Evolutionary conservation across 2,329 filamentous ascomycete species (phyloP).

Genomic region (Thelonectria rubi): DNA sequence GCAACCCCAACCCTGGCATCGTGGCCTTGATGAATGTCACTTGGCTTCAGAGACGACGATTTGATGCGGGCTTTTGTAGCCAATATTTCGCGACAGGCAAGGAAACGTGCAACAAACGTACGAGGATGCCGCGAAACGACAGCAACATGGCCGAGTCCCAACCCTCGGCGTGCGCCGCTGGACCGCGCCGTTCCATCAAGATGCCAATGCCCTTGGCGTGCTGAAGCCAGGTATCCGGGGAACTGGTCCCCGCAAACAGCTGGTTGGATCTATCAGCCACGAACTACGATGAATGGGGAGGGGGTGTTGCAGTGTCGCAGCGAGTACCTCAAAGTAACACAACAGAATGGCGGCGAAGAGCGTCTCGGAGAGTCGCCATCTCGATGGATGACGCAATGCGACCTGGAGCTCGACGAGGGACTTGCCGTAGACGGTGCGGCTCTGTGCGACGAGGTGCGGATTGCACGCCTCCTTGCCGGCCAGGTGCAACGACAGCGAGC

Average conservation of each 20-base stretch:
- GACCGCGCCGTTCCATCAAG: slow-evolving; percentile 53
- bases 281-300: slow-evolving; percentile 3
- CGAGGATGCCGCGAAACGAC: slow-evolving; percentile 50
- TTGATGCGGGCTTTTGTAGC: not conserved
- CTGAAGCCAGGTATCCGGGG: slow-evolving; percentile 50
- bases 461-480: slow-evolving; percentile 48
- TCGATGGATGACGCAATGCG: slow-evolving; percentile 48
- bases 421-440: slow-evolving; percentile 51
- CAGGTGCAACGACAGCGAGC: slow-evolving; percentile 50
- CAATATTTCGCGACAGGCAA: not conserved
- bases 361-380: slow-evolving; percentile 54
- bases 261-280: slow-evolving; percentile 34
- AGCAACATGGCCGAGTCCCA: slow-evolving; percentile 52
- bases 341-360: slow-evolving; percentile 53
- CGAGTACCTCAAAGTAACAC: slow-evolving; percentile 51
- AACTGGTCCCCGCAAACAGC: slow-evolving; percentile 54
- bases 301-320: not conserved
- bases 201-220: slow-evolving; percentile 51
- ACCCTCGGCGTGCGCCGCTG: slow-evolving; percentile 45
- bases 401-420: slow-evolving; percentile 48
- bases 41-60: slow-evolving; percentile 4
- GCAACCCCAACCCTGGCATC: not conserved
- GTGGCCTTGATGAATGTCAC: slow-evolving; percentile 4
- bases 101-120: slow-evolving; percentile 37
- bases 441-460: slow-evolving; percentile 44